Evolutionary conservation across 208 protist genomes (phyloP), one percentile per base, ranked within the genome.

Genomic region (Acanthamoeba triangularis): DNA sequence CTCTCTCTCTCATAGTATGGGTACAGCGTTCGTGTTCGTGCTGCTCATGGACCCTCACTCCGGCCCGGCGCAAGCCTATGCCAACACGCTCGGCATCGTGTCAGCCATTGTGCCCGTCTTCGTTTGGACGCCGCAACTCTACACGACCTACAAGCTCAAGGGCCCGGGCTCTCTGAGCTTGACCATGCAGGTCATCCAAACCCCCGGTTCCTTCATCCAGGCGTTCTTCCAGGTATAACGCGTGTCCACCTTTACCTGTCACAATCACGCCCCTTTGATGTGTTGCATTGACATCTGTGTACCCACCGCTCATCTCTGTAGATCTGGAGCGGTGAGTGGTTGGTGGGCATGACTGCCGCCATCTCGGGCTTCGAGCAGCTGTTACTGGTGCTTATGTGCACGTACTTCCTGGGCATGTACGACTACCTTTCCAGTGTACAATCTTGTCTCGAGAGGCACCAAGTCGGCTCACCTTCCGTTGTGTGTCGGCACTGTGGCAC

Each of bases 261-360:
- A n/a, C 41, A 47, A 47, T 0, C 2, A 11, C 8, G 41, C 41
- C 54, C 54, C 20, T 61, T 61, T 61, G 54, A 23, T 61, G 54
- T 61, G 5, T 13, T 72, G 65, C 14, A 30, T 1, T 72, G 65
- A 1, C 30, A 72, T 35, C 63, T 69, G 14, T 69, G 10, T 1
- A 41, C 37, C 16, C 30, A 0, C 3, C 37, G 69, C 69, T 44
- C 30, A 80, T 47, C 41, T 61, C 5, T 20, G 16, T 69, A 93
- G 87, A 76, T 93, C 28, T 78, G 56, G 56, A 41, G n/a, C 7
- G 61, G 47, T 20, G 41, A 93, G 87, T 78, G 56, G 56, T 25
- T 93, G 28, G 87, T 93, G 52, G 87, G 87, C 87, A 76, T 93
- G 59, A 93, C 87, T 30, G 87, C 87, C 14, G 87, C 44, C 41